Conservation (phyloP, 495 filamentous ascomycete genomes). For the Xylaria venustula region DNA sequence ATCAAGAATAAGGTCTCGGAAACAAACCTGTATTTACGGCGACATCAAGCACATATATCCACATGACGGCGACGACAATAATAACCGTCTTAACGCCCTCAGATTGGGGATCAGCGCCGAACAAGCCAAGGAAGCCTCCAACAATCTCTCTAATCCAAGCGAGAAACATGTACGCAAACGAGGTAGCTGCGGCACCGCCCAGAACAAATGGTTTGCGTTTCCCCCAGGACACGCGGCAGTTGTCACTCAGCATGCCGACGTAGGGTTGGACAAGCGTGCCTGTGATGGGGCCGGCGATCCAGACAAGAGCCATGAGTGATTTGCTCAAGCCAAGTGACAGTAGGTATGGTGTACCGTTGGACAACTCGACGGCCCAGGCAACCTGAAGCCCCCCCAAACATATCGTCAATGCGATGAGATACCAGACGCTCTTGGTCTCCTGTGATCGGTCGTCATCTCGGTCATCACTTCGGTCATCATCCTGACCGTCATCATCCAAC, state of each 20-base stretch:
- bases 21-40: slow-evolving; percentile 82
- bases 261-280: slow-evolving; percentile 91
- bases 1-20: not conserved
- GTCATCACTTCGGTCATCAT: not conserved
- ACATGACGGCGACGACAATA: slow-evolving; percentile 73
- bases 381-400: slow-evolving; percentile 85
- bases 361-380: slow-evolving; percentile 91
- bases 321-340: slow-evolving; percentile 86
- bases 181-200: slow-evolving; percentile 67
- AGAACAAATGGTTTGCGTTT: slow-evolving; percentile 89
- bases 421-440: slow-evolving; percentile 74
- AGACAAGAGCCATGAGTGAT: slow-evolving; percentile 86
- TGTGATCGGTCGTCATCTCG: slow-evolving; percentile 40
- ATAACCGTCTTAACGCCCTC: slow-evolving; percentile 56
- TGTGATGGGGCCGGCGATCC: slow-evolving; percentile 88
- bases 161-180: slow-evolving; percentile 69
- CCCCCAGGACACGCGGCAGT: slow-evolving; percentile 75
- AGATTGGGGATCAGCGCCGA: slow-evolving; percentile 66
- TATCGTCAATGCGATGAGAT: slow-evolving; percentile 79
- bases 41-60: slow-evolving; percentile 85
- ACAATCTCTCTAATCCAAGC: slow-evolving; percentile 83
- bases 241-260: slow-evolving; percentile 86
- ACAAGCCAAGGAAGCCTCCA: slow-evolving; percentile 64
- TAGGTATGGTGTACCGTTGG: slow-evolving; percentile 71
- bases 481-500: slow-evolving; percentile 28